Conservation (phyloP, 306 rosid genomes). For the Inga laurina region DNA sequence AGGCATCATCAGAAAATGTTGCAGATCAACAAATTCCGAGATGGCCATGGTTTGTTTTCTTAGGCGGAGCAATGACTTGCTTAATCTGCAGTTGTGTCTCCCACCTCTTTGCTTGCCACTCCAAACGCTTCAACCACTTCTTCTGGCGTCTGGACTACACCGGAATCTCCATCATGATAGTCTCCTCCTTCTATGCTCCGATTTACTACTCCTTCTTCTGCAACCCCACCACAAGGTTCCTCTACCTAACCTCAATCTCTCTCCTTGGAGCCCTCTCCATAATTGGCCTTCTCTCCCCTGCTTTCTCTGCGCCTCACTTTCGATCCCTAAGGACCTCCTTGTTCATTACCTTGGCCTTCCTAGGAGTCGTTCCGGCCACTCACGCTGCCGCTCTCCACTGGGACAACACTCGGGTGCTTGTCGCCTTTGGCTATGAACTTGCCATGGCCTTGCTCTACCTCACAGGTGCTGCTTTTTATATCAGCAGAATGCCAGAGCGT, state of each 20-base stretch:
- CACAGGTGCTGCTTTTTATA: slow-evolving; percentile 66
- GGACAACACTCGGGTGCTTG: slow-evolving; percentile 48
- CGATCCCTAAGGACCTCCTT: slow-evolving; percentile 61
- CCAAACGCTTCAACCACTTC: slow-evolving; percentile 62
- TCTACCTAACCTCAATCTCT: slow-evolving; percentile 70
- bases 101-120: slow-evolving; percentile 82
- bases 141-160: slow-evolving; percentile 89
- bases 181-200: slow-evolving; percentile 78
- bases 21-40: slow-evolving; percentile 34
- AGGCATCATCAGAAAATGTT: slow-evolving; percentile 35
- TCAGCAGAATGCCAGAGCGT: slow-evolving; percentile 69
- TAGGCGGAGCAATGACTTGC: slow-evolving; percentile 78
- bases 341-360: slow-evolving; percentile 78
- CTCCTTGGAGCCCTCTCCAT: slow-evolving; percentile 55
- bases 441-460: slow-evolving; percentile 70
- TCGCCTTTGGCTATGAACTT: slow-evolving; percentile 66
- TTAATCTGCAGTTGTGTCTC: slow-evolving; percentile 72
- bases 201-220: slow-evolving; percentile 75
- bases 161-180: slow-evolving; percentile 80
- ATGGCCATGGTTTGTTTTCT: slow-evolving; percentile 88
- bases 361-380: slow-evolving; percentile 69
- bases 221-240: slow-evolving; percentile 43
- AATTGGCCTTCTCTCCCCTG: slow-evolving; percentile 58
- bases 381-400: slow-evolving; percentile 59
- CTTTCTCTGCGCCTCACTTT: slow-evolving; percentile 57